Conservation (phyloP, 352 stramenopile genomes). For the Blastocystis sp. region DNA sequence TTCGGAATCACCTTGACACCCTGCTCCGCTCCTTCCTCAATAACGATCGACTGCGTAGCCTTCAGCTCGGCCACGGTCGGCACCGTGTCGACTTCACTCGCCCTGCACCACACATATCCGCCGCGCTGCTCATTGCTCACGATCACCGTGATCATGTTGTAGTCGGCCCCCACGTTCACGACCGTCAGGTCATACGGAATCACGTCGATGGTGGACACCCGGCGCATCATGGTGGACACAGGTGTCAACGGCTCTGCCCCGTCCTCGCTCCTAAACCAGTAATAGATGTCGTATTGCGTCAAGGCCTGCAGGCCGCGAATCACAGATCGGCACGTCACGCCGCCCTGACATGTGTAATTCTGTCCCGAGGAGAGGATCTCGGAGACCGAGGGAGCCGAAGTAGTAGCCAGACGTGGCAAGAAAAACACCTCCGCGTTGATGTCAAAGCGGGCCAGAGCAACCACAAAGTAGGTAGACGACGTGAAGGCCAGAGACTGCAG, state of each 20-base stretch:
- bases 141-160: neutral
- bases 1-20: neutral
- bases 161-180: neutral
- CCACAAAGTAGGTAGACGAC: neutral
- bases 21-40: neutral
- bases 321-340: neutral
- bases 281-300: slow-evolving; percentile 34
- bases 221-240: neutral
- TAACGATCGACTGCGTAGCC: neutral
- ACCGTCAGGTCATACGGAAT: slow-evolving; percentile 6
- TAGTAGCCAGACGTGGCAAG: neutral
- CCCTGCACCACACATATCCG: slow-evolving; percentile 27
- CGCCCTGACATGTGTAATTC: neutral
- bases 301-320: neutral
- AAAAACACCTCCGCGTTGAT: neutral
- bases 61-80: slow-evolving; percentile 16
- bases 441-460: neutral
- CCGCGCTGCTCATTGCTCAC: slow-evolving; percentile 13
- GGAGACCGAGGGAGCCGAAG: neutral
- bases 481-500: neutral
- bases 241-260: neutral
- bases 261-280: slow-evolving; percentile 5
- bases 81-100: neutral
- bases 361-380: neutral
- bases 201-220: neutral